A percentile compares a stretch with the other conserved stretches of the same genome.
Conservation (phyloP, 164 flowering plant genomes). For the Magnolia sinica region DNA sequence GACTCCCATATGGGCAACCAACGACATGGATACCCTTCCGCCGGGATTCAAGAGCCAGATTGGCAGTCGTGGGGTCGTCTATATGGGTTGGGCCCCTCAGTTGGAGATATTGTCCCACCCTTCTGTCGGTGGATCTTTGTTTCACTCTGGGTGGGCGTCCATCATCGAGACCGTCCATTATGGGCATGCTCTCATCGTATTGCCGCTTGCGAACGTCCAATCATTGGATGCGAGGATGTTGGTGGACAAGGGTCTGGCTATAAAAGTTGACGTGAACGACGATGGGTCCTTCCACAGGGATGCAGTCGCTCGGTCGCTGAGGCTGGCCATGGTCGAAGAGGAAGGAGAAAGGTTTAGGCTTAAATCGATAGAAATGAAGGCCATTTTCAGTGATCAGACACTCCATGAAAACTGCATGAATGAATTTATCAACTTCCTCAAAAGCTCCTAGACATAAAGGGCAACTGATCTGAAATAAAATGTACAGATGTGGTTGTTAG, state of each 20-base stretch:
- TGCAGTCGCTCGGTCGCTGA: too few relatives aligned
- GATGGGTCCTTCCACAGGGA: too few relatives aligned
- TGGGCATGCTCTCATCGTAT: constrained; percentile 40
- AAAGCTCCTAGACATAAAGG: too few relatives aligned
- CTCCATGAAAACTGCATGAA: too few relatives aligned
- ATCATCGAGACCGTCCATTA: constrained; percentile 39
- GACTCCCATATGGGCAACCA: constrained; percentile 14
- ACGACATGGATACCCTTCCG: constrained; percentile 23
- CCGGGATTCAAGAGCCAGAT: constrained; percentile 31
- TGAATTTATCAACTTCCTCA: too few relatives aligned
- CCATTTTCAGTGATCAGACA: too few relatives aligned
- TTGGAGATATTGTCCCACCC: constrained; percentile 44
- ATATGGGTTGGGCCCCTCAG: constrained; percentile 55
- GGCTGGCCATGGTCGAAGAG: too few relatives aligned
- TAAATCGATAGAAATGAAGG: too few relatives aligned
- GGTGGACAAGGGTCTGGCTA: constrained; percentile 36
- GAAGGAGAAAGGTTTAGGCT: too few relatives aligned
- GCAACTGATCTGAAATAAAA: too few relatives aligned
- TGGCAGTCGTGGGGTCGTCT: constrained; percentile 33
- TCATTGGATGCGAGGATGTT: constrained; percentile 48
- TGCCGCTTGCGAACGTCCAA: constrained; percentile 49
- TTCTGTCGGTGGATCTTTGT: constrained; percentile 50
- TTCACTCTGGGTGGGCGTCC: constrained; percentile 64
- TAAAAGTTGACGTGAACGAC: constrained; percentile 20
- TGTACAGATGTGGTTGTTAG: too few relatives aligned